Evolutionary conservation across 371 early-diverging fungal species (phyloP).

Genomic region (Homolaphlyctis polyrhiza): DNA sequence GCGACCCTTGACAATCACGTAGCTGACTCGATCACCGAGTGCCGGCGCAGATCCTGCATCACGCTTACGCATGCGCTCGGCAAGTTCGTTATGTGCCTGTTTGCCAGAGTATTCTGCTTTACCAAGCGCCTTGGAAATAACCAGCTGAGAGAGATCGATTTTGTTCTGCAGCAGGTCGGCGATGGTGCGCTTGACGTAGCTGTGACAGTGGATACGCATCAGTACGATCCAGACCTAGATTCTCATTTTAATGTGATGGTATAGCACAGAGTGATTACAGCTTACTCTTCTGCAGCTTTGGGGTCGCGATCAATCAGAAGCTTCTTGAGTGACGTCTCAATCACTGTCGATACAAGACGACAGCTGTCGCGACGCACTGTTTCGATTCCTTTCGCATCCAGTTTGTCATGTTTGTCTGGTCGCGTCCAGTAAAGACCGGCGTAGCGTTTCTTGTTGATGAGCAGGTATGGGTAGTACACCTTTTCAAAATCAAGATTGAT

Average conservation of each 20-base stretch:
- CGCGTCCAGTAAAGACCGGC: constrained; percentile 99
- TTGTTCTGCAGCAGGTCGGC: constrained; percentile 93
- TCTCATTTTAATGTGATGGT: too few species aligned
- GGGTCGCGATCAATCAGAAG: constrained; percentile 92
- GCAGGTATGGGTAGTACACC: constrained; percentile 96
- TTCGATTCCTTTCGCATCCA: constrained; percentile 99
- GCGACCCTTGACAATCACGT: constrained; percentile 93
- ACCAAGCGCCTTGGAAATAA: constrained; percentile 96
- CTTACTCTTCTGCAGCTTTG: constrained; percentile 79
- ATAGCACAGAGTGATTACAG: background rate
- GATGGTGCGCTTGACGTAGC: constrained; percentile 88
- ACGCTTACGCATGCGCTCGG: constrained; percentile 94
- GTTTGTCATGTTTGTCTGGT: constrained; percentile 86
- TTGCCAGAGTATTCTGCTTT: constrained; percentile 96
- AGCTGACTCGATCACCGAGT: constrained; percentile 99
- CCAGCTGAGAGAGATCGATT: constrained; percentile 95
- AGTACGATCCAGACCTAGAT: background rate
- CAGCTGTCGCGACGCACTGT: constrained; percentile 99
- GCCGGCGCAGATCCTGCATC: constrained; percentile 96
- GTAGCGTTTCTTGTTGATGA: constrained; percentile 99
- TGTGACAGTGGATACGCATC: constrained; percentile 28
- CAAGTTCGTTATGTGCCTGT: constrained; percentile 97
- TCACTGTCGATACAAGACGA: constrained; percentile 87
- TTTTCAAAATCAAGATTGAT: constrained; percentile 99
- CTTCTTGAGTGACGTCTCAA: constrained; percentile 91